A percentile compares a stretch with the other conserved stretches of the same genome.
These are phyloP conservation scores for Aspergillus eucalypticola DNA, from an alignment of 2,329 filamentous ascomycete species.

Conservation along the genomic window DNA sequence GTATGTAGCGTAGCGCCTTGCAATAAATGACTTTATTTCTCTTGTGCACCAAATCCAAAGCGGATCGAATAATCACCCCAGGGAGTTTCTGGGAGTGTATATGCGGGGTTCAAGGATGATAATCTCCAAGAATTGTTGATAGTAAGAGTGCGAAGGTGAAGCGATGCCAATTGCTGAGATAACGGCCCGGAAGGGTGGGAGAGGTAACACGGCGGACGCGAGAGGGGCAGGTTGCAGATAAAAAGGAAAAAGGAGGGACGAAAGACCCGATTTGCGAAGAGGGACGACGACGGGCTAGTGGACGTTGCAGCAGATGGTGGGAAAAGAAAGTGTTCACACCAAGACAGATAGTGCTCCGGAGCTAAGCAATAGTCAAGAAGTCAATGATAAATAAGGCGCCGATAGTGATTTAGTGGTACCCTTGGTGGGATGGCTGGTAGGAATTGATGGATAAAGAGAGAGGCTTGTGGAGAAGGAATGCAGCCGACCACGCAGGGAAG, in stretches of 20 bases:
- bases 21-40: not conserved
- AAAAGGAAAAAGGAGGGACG: not conserved
- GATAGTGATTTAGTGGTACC: not conserved
- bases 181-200: not conserved
- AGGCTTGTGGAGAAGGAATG: slow-evolving; percentile 7
- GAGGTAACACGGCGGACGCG: not conserved
- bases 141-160: not conserved
- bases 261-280: not conserved
- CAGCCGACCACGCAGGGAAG: not conserved
- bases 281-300: not conserved
- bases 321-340: not conserved
- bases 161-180: not conserved
- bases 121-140: not conserved
- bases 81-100: not conserved
- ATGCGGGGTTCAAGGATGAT: not conserved
- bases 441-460: not conserved
- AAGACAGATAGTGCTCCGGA: slow-evolving; percentile 6
- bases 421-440: not conserved
- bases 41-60: not conserved
- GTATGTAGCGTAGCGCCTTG: not conserved
- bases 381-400: slow-evolving; percentile 4
- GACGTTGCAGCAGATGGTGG: slow-evolving; percentile 3
- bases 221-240: not conserved
- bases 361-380: slow-evolving; percentile 2
- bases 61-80: not conserved